Percentiles rank a stretch among this genome's conserved stretches.
phyloP scores from a whole-genome alignment of 306 rosid species.

The Malus domestica region ASM211411v1 NC_041804.1:13252501-13253000 shows the following conservation, averaged over 20 bases:
- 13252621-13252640: too few species aligned
- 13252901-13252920: constrained; percentile 87
- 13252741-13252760: not conserved
- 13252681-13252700: not conserved
- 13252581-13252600: too few species aligned
- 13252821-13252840: not conserved
- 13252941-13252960: constrained; percentile 88
- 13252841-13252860: not conserved
- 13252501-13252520: too few species aligned
- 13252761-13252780: not conserved
- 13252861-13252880: constrained; percentile 43
- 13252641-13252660: not conserved
- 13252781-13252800: not conserved
- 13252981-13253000: constrained; percentile 61
- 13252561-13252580: too few species aligned
- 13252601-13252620: too few species aligned
- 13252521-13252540: too few species aligned
- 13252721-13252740: not conserved
- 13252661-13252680: not conserved
- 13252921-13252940: constrained; percentile 88
- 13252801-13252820: not conserved
- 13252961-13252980: constrained; percentile 81
- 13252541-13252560: too few species aligned
- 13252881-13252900: constrained; percentile 85
- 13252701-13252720: not conserved